Evolutionary conservation across 768 basidiomycete genomes (phyloP).

Genomic region (Termitomyces sp.): DNA sequence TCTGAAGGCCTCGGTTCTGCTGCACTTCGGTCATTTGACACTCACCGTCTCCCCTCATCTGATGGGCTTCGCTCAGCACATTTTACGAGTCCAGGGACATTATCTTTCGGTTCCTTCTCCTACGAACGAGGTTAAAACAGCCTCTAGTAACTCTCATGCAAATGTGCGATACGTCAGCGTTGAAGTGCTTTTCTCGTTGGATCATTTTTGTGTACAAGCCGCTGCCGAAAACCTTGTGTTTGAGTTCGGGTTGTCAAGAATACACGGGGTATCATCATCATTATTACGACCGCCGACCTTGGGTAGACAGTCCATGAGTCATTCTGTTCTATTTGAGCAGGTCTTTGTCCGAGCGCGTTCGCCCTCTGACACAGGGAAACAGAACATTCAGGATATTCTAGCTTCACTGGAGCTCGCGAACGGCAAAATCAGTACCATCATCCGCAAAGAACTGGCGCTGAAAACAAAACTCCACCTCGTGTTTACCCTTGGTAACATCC

Average conservation of each 20-base stretch:
- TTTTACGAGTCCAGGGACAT: constrained; percentile 44
- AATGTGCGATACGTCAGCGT: constrained; percentile 13
- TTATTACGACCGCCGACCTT: constrained; percentile 24
- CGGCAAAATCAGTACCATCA: constrained; percentile 40
- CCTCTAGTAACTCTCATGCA: background rate
- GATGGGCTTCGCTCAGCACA: constrained; percentile 52
- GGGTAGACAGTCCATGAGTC: constrained; percentile 38
- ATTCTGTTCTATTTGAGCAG: constrained; percentile 42
- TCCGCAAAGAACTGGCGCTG: constrained; percentile 39
- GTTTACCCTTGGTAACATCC: constrained; percentile 38
- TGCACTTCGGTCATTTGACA: constrained; percentile 35
- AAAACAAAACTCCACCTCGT: constrained; percentile 36
- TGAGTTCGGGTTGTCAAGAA: constrained; percentile 44
- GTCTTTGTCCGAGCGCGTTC: constrained; percentile 58
- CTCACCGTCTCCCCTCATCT: constrained; percentile 50
- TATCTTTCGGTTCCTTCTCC: constrained; percentile 17
- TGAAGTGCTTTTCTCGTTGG: constrained; percentile 38
- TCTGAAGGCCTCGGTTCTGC: constrained; percentile 25
- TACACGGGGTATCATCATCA: constrained; percentile 32
- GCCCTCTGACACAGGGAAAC: constrained; percentile 29
- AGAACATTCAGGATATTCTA: constrained; percentile 48
- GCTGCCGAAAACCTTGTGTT: constrained; percentile 67
- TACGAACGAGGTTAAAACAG: constrained; percentile 5
- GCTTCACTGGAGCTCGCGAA: constrained; percentile 50
- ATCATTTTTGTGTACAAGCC: constrained; percentile 48